Conservation (phyloP, 495 filamentous ascomycete species). For the Aspergillus olivimuriae region DNA sequence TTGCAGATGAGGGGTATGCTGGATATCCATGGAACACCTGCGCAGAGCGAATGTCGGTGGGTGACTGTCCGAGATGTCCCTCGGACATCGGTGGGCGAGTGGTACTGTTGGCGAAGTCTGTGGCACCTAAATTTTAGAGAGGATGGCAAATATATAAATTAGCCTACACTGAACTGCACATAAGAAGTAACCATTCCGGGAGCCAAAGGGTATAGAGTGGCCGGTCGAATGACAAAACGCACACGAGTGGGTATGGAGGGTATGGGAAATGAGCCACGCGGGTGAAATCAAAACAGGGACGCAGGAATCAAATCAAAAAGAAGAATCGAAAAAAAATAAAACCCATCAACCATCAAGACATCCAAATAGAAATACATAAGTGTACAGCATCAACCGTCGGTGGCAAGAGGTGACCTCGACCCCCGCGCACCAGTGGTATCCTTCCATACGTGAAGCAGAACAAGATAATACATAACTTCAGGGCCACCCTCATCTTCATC, state of each 20-base stretch:
- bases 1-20: conserved; percentile 50
- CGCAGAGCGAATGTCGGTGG: conserved; percentile 58
- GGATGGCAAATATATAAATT: conserved; percentile 25
- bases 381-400: conserved; percentile 9
- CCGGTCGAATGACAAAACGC: conserved; percentile 15
- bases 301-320: conserved; percentile 17
- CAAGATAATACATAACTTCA: conserved; percentile 1
- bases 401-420: no score
- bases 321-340: conserved; percentile 19
- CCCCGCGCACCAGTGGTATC: background rate
- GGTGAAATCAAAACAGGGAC: no score
- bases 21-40: conserved; percentile 77
- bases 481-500: no score
- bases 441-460: background rate
- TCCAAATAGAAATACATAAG: conserved; percentile 19
- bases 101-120: conserved; percentile 28
- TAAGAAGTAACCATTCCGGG: conserved; percentile 8
- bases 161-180: conserved; percentile 38
- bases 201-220: conserved; percentile 16
- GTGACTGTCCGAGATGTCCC: conserved; percentile 16
- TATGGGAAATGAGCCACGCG: no score
- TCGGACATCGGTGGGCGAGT: conserved; percentile 23
- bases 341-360: conserved; percentile 6
- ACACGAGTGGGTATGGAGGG: conserved; percentile 26
- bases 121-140: conserved; percentile 29